Base-by-base conservation (phyloP, 768 basidiomycete genomes). In the Mycena galopus region DNA sequence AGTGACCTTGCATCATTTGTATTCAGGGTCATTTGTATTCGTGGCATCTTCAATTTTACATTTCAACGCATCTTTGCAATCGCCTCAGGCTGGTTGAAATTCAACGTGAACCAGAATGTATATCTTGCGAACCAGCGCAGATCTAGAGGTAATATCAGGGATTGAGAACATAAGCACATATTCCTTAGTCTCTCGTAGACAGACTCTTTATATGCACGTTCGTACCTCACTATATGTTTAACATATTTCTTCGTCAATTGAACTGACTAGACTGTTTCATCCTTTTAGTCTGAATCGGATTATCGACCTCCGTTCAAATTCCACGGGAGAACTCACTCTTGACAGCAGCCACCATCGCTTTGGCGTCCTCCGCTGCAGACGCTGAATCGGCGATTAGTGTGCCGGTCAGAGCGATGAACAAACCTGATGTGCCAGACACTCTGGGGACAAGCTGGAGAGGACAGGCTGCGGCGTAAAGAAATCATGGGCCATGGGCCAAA, bases 1-100 rank as follows among this genome's bases (percentile, higher is more conserved):
- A 69, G 61, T 44, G n/a, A 67, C 37, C 56, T 47, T 21, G 56
- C 51, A 39, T 47, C 55, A 59, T 60, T 19, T 47, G 35, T 37
- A 60, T 23, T 44, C 39, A 14, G 39, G 39, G n/a, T 47, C 55
- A 59, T 60, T 19, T 47, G 35, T 37, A 60, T 23, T 44, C 39
- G 14, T 10, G 39, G 66, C 66, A 67, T 59, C 67, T 69, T 39
- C 16, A 56, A 14, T 61, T 44, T 35, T 42, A 32, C 14, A 29
- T 42, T 25, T 44, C 17, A 14, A 11, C n/a, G 37, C 8, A 11
- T n/a, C n/a, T n/a, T n/a, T n/a, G n/a, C n/a, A n/a, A n/a, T n/a
- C n/a, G n/a, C n/a, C n/a, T n/a, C n/a, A n/a, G n/a, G n/a, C n/a
- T n/a, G n/a, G n/a, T n/a, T n/a, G n/a, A n/a, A n/a, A n/a, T n/a